Conservation (phyloP, 1,139 yeast species). For the Yamadazyma taylorii region DNA sequence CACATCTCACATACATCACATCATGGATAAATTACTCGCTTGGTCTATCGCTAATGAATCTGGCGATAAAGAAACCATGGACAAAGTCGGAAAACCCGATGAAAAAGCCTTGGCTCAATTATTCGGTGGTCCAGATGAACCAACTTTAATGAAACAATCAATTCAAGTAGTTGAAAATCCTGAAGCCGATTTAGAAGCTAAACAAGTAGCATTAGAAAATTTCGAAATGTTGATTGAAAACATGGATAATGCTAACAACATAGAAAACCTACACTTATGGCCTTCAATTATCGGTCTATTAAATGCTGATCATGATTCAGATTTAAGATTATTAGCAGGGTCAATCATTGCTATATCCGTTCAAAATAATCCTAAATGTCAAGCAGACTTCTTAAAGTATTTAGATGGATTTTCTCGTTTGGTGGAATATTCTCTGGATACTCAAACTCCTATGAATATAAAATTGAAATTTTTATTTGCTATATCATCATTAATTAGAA, state of each 20-base stretch:
- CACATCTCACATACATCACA: neutral
- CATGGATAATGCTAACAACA: constrained; percentile 91
- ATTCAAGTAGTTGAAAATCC: constrained; percentile 61
- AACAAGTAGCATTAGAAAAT: constrained; percentile 80
- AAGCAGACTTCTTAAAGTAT: constrained; percentile 58
- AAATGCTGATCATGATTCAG: constrained; percentile 25
- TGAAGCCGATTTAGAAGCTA: constrained; percentile 62
- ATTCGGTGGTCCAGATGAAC: constrained; percentile 85
- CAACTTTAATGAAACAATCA: constrained; percentile 77
- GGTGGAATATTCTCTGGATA: constrained; percentile 33
- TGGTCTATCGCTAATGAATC: constrained; percentile 87
- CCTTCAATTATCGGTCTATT: constrained; percentile 57
- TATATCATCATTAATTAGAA: constrained; percentile 71
- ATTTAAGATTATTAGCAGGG: constrained; percentile 59
- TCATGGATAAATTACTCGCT: constrained; percentile 84
- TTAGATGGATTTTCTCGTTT: constrained; percentile 49
- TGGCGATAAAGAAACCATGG: constrained; percentile 64
- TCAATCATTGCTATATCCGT: constrained; percentile 88
- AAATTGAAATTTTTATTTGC: constrained; percentile 74
- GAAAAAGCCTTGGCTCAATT: constrained; percentile 74
- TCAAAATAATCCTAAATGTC: constrained; percentile 81
- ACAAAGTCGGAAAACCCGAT: constrained; percentile 67
- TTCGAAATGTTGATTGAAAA: constrained; percentile 94
- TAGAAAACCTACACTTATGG: constrained; percentile 85
- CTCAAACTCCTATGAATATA: constrained; percentile 33